A percentile compares a stretch with the other conserved stretches of the same genome.
Evolutionary conservation across 139 green algal genomes (phyloP).

Genomic region (Dunaliella primolecta): DNA sequence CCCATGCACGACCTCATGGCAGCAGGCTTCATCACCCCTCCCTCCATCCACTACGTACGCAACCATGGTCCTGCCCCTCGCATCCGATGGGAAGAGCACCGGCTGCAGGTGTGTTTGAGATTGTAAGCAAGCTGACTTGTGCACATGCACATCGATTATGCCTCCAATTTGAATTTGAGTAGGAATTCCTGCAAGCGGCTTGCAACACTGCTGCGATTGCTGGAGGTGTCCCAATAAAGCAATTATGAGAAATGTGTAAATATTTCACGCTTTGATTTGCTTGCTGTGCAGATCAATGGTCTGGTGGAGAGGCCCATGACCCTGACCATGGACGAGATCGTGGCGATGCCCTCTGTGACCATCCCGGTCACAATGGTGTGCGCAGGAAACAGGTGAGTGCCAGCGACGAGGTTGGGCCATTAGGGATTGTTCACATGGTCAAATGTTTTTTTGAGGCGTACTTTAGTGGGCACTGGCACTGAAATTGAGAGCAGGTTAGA

Average conservation of each 20-base stretch:
- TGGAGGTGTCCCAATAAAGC: no score
- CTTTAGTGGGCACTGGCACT: no score
- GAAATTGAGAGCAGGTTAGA: no score
- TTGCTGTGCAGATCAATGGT: slow-evolving; percentile 78
- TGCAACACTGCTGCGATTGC: no score
- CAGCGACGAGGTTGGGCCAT: not conserved
- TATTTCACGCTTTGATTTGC: no score
- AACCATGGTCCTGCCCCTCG: slow-evolving; percentile 91
- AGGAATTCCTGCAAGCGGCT: no score
- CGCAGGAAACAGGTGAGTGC: slow-evolving; percentile 76
- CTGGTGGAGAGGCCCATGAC: slow-evolving; percentile 65
- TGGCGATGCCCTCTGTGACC: slow-evolving; percentile 65
- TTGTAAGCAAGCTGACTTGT: no score
- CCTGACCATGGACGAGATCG: slow-evolving; percentile 90
- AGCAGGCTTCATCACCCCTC: slow-evolving; percentile 80
- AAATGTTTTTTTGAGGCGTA: no score
- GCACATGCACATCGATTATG: no score
- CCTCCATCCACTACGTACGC: slow-evolving; percentile 69
- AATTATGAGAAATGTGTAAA: no score
- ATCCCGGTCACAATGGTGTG: slow-evolving; percentile 84
- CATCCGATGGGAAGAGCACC: slow-evolving; percentile 55
- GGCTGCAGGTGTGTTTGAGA: not conserved
- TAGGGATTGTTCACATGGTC: no score
- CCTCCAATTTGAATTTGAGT: no score
- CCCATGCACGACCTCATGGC: slow-evolving; percentile 72